phyloP scores from a whole-genome alignment of 2,329 filamentous ascomycete genomes.

The Pseudogymnoascus sp. region DNA sequence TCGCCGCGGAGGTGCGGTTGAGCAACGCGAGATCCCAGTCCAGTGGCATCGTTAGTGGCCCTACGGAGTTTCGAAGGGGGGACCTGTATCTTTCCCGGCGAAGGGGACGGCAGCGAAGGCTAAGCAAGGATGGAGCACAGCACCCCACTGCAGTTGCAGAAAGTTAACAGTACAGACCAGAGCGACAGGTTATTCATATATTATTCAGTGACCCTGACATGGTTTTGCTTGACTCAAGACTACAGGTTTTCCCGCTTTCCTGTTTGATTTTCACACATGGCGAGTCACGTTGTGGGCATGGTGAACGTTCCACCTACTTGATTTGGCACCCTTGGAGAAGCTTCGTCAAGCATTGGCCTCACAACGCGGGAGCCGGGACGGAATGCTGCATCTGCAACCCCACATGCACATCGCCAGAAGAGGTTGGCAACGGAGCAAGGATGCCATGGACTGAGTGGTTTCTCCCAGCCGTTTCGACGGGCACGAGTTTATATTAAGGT shows the following conservation, averaged over 20 bases:
- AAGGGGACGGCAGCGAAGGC: background rate
- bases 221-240: background rate
- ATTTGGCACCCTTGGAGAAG: background rate
- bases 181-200: background rate
- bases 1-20: slow-evolving; percentile 3
- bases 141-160: background rate
- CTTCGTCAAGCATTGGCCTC: slow-evolving; percentile 5
- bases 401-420: slow-evolving; percentile 6
- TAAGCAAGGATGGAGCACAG: background rate
- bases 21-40: background rate
- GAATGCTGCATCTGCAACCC: slow-evolving; percentile 5
- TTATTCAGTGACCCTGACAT: background rate
- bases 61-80: background rate
- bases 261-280: background rate
- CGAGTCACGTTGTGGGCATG: slow-evolving; percentile 3
- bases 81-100: background rate
- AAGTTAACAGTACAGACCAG: background rate
- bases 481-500: slow-evolving; percentile 2
- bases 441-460: background rate
- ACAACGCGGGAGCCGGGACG: slow-evolving; percentile 2
- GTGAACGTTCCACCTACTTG: background rate
- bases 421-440: background rate
- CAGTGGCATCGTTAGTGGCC: background rate
- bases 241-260: background rate
- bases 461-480: slow-evolving; percentile 3